Base-by-base conservation (phyloP, 768 basidiomycete species). In the Amanita thiersii region DNA sequence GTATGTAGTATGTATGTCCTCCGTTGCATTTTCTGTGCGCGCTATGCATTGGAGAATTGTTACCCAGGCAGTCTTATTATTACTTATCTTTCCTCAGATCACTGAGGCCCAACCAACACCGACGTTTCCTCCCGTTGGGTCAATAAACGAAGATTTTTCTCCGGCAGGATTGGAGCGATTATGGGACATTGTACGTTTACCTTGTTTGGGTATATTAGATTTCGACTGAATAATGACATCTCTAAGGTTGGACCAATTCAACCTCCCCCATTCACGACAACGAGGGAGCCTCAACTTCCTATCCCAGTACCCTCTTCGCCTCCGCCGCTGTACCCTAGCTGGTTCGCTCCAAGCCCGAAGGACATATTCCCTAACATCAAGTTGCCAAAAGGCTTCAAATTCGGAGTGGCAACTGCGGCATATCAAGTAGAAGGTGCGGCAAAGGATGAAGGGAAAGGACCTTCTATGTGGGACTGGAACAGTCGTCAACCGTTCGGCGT, bases 361-460 rank as follows among this genome's bases (percentile, higher is more conserved):
- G 56, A 67, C 39, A 60, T 73, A 21, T 54, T 73, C 21, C 65
- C 69, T 2, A 53, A 64, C 19, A 56, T 70, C 39, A 69, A 64
- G 40, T 58, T 73, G 12, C 73, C 73, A 1, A 52, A 63, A 15
- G 68, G 61, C 1, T 74, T 75, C 55, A 58, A 66, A 32, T 73
- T 73, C 46, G 73, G 73, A 19, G 72, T 72, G 8, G 70, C 70
- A 3, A 73, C 72, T 0, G 70, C 72, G 17, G 67, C 73, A 5
- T 73, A 70, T 48, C 72, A 74, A 47, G 71, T 73, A 19, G 72
- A 74, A 58, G 73, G 73, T 5, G 72, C 72, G 5, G 66, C 58
- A 11, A 69, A 72, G 51, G 63, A 62, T 46, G 73, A 71, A 42
- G 71, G 69, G 0, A 70, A 71, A 43, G 70, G 70, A 5, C 69